phyloP scores from a whole-genome alignment of 768 basidiomycete genomes.

The Hygrophoropsis aurantiaca region DNA sequence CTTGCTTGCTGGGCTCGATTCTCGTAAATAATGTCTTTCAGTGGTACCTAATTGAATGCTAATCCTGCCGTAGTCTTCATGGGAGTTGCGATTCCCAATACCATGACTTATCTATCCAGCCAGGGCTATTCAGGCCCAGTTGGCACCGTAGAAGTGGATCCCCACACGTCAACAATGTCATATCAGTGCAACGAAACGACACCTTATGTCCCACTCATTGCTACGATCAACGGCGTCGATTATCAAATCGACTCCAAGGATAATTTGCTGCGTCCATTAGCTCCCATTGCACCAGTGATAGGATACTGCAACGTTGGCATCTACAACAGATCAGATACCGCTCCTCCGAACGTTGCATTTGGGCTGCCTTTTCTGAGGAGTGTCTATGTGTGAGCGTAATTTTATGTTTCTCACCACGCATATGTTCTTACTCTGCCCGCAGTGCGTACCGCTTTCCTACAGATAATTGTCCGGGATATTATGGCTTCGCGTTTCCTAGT shows the following conservation, averaged over 20 bases:
- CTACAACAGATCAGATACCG: constrained; percentile 8
- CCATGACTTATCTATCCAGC: constrained; percentile 14
- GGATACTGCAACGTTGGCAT: constrained; percentile 24
- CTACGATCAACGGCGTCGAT: constrained; percentile 31
- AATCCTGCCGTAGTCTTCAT: constrained; percentile 11
- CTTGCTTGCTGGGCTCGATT: constrained; percentile 22
- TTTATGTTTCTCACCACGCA: too few species aligned
- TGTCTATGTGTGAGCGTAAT: constrained; percentile 27
- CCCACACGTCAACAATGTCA: neutral
- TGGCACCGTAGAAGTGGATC: neutral
- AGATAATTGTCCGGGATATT: constrained; percentile 26
- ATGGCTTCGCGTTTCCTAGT: constrained; percentile 30
- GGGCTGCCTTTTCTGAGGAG: constrained; percentile 30
- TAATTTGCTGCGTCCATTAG: constrained; percentile 19
- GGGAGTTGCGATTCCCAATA: constrained; percentile 17
- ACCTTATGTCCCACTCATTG: constrained; percentile 23
- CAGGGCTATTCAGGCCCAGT: constrained; percentile 21
- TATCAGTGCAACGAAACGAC: constrained; percentile 16
- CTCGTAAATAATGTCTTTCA: constrained; percentile 16
- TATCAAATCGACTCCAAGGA: constrained; percentile 25
- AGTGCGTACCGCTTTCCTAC: constrained; percentile 34
- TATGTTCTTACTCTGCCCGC: too few species aligned
- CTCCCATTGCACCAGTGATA: rapidly evolving
- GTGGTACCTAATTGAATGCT: neutral
- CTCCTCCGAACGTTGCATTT: constrained; percentile 13